Base-by-base conservation (phyloP, 371 early-diverging fungal species). In the Smittium mucronatum region DNA sequence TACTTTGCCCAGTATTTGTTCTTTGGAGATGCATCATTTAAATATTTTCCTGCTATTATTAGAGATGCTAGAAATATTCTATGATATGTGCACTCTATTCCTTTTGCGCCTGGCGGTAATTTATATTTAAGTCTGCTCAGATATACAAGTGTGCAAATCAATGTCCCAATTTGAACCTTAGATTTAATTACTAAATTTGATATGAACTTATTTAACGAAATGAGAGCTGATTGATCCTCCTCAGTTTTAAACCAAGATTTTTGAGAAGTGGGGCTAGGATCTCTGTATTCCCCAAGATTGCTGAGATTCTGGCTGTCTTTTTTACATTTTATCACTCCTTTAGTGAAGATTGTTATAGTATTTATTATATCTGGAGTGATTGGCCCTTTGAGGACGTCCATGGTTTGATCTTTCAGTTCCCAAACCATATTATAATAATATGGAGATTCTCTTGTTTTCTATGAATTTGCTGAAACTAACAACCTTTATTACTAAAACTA, bases 1-100 rank as follows among this genome's bases (percentile, higher is more conserved):
- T 85, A 85, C 17, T 80, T 77, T n/a, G 88, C 85, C 90, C 90
- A 91, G 68, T 87, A 82, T 72, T 86, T 85, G 80, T 90, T 90
- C 73, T 86, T 88, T 17, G 88, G 86, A 29, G 87, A 85, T 29
- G 86, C 82, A 69, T 88, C 89, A 68, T 89, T 88, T 47, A 88
- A 79, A 66, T 88, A 88, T 73, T 89, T 89, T 28, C 79, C 74
- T 15, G 87, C 84, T 15, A 90, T 79, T 47, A 91, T 87, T 2
- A 91, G 76, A 1, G 90, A 81, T n/a, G 92, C 90, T 58, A 91
- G 75, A 69, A 89, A 85, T 28, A 90, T 86, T 34, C 92, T 83
- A 71, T 91, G 90, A 70, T 84, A 82, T 5, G 90, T 89, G 71
- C 89, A 90, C 65, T 84, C 82, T 83, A 89, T 87, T 2, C 85